Conservation (phyloP, 2,329 filamentous ascomycete species). For the Exophiala sideris region DNA sequence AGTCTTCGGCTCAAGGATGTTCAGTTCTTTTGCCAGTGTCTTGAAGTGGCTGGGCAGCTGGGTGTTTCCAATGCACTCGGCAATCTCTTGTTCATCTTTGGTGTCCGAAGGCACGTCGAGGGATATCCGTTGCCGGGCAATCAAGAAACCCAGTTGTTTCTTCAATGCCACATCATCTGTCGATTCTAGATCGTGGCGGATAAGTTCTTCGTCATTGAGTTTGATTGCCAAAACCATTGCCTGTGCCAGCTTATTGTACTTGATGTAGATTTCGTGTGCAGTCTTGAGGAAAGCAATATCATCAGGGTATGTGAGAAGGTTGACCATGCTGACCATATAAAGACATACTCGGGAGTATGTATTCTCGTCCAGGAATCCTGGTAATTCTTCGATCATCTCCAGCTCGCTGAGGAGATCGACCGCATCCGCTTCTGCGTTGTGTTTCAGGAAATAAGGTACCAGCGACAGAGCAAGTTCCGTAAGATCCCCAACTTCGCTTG, state of each 20-base stretch:
- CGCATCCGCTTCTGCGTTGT: conserved; percentile 96
- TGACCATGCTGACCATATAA: conserved; percentile 99
- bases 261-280: conserved; percentile 88
- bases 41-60: conserved; percentile 91
- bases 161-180: conserved; percentile 78
- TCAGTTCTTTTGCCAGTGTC: conserved; percentile 87
- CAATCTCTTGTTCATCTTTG: conserved; percentile 69
- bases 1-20: conserved; percentile 92
- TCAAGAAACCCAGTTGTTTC: conserved; percentile 91
- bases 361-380: conserved; percentile 86
- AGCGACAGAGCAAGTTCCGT: conserved; percentile 78
- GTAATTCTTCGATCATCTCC: conserved; percentile 91
- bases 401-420: conserved; percentile 96
- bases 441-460: conserved; percentile 91
- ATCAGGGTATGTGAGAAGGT: conserved; percentile 93
- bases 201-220: conserved; percentile 80
- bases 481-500: conserved; percentile 74
- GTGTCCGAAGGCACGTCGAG: conserved; percentile 63
- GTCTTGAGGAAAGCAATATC: conserved; percentile 93
- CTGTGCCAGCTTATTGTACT: conserved; percentile 88
- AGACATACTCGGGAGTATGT: conserved; percentile 90
- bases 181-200: conserved; percentile 74
- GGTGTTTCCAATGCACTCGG: conserved; percentile 82
- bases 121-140: conserved; percentile 86
- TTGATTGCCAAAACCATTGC: conserved; percentile 93